Evolutionary conservation across 2,329 filamentous ascomycete genomes (phyloP), one percentile per base, ranked within the genome.

Genomic region (Venturia asperata): DNA sequence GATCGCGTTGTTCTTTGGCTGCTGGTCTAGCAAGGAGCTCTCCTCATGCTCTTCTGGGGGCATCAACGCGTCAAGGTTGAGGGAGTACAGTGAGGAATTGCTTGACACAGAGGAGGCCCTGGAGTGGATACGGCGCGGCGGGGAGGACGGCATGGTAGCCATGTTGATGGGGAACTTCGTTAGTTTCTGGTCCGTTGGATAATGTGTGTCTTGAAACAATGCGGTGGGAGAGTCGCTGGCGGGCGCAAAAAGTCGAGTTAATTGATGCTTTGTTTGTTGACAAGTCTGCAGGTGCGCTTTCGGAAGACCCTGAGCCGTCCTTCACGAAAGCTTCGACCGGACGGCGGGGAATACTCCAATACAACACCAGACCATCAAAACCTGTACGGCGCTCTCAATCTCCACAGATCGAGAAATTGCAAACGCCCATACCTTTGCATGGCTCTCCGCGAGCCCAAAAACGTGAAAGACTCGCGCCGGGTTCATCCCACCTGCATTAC

Each of bases 41-140:
- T 73, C 72, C 55, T 75, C 73, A 37, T 74, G 72, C n/a, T 52
- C 60, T 1, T 72, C 73, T 3, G 63, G 60, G 61, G 75, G 70
- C 43, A 73, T 72, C 61, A 77, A 67, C 45, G 73, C 75, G 66
- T 76, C 74, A 47, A 77, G 67, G 58, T 77, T 74, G 70, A 77
- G 72, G 67, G 75, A 74, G 67, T 77, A 77, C 64, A 75, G 71
- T 3, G 64, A 65, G 37, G 52, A 41, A 47, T 52, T 60, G 41
- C 49, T 47, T 13, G 47, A 56, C 27, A 37, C 5, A 17, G 52
- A 58, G 27, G 52, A 58, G 27, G 27, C 27, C 19, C 27, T 34
- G 30, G 52, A 34, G 30, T 58, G 52, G 19, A 58, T 58, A 11
- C 52, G 52, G 15, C 52, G 52, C 30, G 52, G 52, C n/a, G 52